Evolutionary conservation across 331 rosid genomes (phyloP), one percentile per base, ranked within the genome.

Genomic region (Rosa hybrid): DNA sequence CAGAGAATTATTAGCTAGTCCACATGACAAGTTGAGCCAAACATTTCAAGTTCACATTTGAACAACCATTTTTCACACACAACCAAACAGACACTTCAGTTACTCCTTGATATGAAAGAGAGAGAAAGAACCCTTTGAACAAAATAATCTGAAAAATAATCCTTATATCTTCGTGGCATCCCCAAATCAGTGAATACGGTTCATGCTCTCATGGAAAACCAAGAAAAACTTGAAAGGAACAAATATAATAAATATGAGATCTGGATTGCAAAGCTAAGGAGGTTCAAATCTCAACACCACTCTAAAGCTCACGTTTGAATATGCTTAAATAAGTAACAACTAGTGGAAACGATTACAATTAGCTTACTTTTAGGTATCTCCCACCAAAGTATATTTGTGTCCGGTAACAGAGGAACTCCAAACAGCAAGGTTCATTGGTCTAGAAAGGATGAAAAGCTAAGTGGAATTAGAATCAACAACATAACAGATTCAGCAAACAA

Each of bases 321-420:
- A 38, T 34, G 18, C 30, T 51, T 30, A 51, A 50, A 30, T 53
- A 38, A 74, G 25, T 56, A 20, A 23, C 38, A 62, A 21, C 34
- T 38, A 39, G 38, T 34, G 9, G 70, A 45, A 54, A 34, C 25
- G 54, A 69, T 23, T 34, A 11, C 8, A 79, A 23, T 21, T 17
- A 9, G 80, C 63, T 68, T 82, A 92, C 98, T 93, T 91, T 92
- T 64, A 91, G 86, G 86, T 92, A 94, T 89, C 98, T 87, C 84
- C 98, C 98, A 84, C 92, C 93, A 84, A 95, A 77, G 86, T 81
- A 94, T 77, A 91, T 71, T 50, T 91, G 92, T 10, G 88, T 81
- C 71, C 94, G 80, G 83, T 71, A 79, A 86, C 91, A 91, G 54
- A 20, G 51, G 81, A 84, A 72, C 51, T 86, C 87, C 85, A 91